phyloP scores from a whole-genome alignment of 208 protist genomes.

The Trypanosoma brucei region DNA sequence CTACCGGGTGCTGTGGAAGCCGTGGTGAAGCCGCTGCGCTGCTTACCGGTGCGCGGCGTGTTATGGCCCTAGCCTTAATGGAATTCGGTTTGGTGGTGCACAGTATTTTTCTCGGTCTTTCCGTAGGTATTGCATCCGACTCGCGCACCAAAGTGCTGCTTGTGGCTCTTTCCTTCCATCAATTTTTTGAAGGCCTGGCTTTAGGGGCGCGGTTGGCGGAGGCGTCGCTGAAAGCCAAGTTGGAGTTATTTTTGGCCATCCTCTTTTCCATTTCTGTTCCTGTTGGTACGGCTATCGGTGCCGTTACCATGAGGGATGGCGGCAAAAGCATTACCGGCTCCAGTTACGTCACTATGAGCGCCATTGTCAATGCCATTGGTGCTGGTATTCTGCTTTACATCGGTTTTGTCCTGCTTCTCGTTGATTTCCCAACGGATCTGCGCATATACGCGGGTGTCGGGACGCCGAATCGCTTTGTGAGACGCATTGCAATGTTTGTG shows the following conservation, averaged over 20 bases:
- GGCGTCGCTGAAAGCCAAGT: constrained; percentile 11
- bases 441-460: constrained; percentile 9
- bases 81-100: constrained; percentile 57
- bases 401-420: constrained; percentile 38
- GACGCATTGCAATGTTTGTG: constrained; percentile 27
- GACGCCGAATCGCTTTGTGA: constrained; percentile 3
- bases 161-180: constrained; percentile 22
- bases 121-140: constrained; percentile 43
- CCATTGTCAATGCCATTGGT: constrained; percentile 41
- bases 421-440: constrained; percentile 47
- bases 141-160: constrained; percentile 16
- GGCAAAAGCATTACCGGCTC: constrained; percentile 22
- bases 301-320: constrained; percentile 23
- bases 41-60: constrained; percentile 4
- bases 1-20: constrained; percentile 3
- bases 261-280: constrained; percentile 52
- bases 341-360: constrained; percentile 36
- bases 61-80: constrained; percentile 16
- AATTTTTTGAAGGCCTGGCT: constrained; percentile 28
- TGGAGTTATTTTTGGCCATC: constrained; percentile 33
- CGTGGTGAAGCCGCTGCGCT: not conserved
- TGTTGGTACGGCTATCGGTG: constrained; percentile 29
- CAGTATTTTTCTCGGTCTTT: constrained; percentile 60
- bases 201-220: constrained; percentile 23
- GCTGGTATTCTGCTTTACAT: constrained; percentile 65